These are phyloP conservation scores for Suillus subaureus DNA, from an alignment of 768 basidiomycete species.

Conservation along the genomic window DNA sequence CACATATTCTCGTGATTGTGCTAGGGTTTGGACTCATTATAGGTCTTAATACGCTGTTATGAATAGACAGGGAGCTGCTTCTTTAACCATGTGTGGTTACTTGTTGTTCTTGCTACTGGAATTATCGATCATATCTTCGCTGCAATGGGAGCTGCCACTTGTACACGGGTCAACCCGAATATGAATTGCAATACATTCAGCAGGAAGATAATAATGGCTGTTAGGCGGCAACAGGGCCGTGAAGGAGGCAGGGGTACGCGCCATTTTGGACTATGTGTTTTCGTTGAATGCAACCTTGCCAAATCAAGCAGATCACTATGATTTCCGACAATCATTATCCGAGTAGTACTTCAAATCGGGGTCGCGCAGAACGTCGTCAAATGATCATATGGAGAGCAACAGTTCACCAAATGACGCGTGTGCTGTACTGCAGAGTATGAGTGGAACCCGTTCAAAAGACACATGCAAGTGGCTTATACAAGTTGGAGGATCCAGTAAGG, in stretches of 20 bases:
- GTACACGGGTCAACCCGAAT: background rate
- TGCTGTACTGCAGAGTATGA: constrained; percentile 62
- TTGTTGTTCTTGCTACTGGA: background rate
- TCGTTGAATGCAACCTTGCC: background rate
- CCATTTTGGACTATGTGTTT: background rate
- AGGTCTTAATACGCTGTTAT: constrained; percentile 1
- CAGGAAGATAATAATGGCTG: background rate
- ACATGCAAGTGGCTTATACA: constrained; percentile 62
- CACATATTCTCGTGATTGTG: constrained; percentile 3
- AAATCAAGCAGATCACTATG: background rate
- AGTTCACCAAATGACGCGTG: constrained; percentile 97
- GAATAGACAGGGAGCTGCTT: background rate
- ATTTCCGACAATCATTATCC: constrained; percentile 51
- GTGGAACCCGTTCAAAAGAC: background rate
- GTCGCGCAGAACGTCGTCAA: constrained; percentile 91
- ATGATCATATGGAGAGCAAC: constrained; percentile 89
- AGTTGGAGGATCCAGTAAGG: constrained; percentile 21
- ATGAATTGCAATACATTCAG: background rate
- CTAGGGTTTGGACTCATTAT: background rate
- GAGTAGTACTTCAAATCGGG: constrained; percentile 83
- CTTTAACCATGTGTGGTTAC: background rate
- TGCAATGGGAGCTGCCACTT: constrained; percentile 22
- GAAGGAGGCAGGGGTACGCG: background rate
- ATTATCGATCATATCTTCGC: constrained; percentile 9
- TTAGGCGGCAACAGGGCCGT: background rate